Conservation (phyloP, 73 alveolate species). For the Paraurostyla sp. region DNA sequence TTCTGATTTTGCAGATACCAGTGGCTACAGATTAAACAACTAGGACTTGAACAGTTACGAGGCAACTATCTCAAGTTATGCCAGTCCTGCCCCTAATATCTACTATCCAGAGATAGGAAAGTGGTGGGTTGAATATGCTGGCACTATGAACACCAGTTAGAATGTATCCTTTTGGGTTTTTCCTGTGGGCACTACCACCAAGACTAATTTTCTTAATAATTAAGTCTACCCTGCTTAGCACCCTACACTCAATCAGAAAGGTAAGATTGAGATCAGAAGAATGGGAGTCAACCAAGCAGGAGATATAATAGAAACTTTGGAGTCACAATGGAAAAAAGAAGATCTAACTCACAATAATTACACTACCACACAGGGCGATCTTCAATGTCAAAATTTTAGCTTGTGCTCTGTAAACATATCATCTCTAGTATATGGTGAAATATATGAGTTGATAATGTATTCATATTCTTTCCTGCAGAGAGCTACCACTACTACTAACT, state of each 20-base stretch:
- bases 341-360: constrained; percentile 1
- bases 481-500: background rate
- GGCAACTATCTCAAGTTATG: background rate
- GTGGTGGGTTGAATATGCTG: constrained; percentile 42
- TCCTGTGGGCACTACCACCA: constrained; percentile 15
- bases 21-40: constrained; percentile 8
- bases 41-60: background rate
- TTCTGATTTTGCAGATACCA: constrained; percentile 16
- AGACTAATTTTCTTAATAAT: background rate
- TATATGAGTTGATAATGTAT: constrained; percentile 8
- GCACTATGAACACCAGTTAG: constrained; percentile 7
- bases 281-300: constrained; percentile 47
- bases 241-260: constrained; percentile 1
- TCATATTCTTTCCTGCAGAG: constrained; percentile 18
- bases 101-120: constrained; percentile 32
- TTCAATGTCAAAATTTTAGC: constrained; percentile 28
- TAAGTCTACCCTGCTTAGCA: constrained; percentile 34
- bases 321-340: background rate
- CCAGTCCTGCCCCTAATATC: background rate
- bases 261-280: constrained; percentile 40
- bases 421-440: constrained; percentile 10
- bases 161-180: constrained; percentile 23
- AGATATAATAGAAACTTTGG: constrained; percentile 1
- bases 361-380: constrained; percentile 1
- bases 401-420: constrained; percentile 39